These are phyloP conservation scores for Mallotus repandus DNA, from an alignment of 441 rosid species.

Conservation along the genomic window DNA sequence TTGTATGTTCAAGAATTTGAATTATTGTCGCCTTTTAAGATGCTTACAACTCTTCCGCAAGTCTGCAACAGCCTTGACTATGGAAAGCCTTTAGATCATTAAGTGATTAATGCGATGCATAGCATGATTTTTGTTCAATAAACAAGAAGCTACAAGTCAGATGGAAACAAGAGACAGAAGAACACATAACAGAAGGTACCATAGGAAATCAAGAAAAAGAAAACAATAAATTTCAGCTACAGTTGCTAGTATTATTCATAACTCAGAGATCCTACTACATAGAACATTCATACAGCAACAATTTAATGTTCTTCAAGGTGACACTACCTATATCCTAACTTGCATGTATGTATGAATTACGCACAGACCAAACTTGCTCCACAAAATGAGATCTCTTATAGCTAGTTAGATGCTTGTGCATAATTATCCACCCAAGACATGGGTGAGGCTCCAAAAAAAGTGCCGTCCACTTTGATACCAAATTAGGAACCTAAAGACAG, in stretches of 20 bases:
- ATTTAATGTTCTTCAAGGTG: slow-evolving; percentile 2
- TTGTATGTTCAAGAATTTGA: too few relatives aligned
- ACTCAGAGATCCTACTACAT: background rate
- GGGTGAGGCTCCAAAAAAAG: background rate
- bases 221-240: background rate
- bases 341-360: slow-evolving; percentile 5
- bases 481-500: slow-evolving; percentile 14
- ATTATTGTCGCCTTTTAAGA: too few relatives aligned
- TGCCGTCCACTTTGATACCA: background rate
- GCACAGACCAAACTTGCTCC: background rate
- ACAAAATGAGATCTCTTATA: background rate
- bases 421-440: background rate
- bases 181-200: background rate
- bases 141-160: too few relatives aligned
- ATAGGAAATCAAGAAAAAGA: too few relatives aligned
- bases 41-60: too few relatives aligned
- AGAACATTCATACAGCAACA: background rate
- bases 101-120: too few relatives aligned
- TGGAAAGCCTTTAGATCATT: too few relatives aligned
- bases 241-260: background rate
- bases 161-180: too few relatives aligned
- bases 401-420: background rate
- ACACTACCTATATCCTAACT: background rate
- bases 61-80: too few relatives aligned
- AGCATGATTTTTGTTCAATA: too few relatives aligned